Percentiles rank a stretch among this genome's conserved stretches.
These are phyloP conservation scores for Jaapia argillacea DNA, from an alignment of 768 basidiomycete species.

Conservation along the genomic window DNA sequence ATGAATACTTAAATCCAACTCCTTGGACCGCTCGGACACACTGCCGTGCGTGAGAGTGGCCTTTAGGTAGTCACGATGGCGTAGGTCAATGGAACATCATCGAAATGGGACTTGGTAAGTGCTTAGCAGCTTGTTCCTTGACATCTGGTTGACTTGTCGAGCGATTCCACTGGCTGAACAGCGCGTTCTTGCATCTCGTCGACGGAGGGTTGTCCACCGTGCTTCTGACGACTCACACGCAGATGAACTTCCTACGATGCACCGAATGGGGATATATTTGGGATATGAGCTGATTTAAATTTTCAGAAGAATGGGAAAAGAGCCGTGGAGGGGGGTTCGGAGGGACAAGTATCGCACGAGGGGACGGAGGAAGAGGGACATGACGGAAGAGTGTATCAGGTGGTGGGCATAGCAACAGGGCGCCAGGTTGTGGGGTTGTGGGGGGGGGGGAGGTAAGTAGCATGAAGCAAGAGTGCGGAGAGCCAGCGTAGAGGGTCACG, in stretches of 20 bases:
- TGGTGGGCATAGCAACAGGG: neutral
- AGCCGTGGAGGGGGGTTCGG: neutral
- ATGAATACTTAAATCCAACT: constrained; percentile 71
- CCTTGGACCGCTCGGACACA: constrained; percentile 89
- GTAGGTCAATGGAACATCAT: neutral
- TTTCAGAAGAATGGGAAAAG: neutral
- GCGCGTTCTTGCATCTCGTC: too few species aligned
- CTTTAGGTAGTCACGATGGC: too few species aligned
- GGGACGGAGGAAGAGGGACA: neutral
- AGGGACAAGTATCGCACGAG: neutral
- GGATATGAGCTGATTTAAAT: neutral
- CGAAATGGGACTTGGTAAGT: too few species aligned
- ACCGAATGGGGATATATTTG: neutral
- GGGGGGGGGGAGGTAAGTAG: neutral
- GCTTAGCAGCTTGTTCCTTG: too few species aligned
- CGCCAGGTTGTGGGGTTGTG: neutral
- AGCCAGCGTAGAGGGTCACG: too few species aligned
- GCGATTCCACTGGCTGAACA: too few species aligned
- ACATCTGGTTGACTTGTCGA: too few species aligned
- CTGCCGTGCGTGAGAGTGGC: constrained; percentile 24
- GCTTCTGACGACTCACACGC: too few species aligned
- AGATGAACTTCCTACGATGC: neutral
- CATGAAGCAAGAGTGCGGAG: too few species aligned
- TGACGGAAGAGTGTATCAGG: neutral
- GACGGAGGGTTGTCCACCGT: too few species aligned